Base-by-base conservation (phyloP, 225 moss, liverwort and hornwort genomes). In the Bryoerythrophyllum caledonicum region DNA sequence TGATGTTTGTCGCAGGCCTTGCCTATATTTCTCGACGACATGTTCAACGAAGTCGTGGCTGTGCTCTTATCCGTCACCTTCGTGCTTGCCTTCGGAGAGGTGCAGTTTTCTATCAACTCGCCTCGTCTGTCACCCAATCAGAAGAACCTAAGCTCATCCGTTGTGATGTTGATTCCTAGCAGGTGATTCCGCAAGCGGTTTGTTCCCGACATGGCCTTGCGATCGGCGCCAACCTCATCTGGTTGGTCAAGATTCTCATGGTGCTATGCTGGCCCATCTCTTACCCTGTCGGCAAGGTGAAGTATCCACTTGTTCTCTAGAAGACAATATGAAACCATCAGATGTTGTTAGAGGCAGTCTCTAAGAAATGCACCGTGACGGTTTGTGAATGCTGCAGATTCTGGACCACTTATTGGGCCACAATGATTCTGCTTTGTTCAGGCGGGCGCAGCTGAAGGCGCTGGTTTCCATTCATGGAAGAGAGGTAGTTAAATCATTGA, bases 221-320 rank as follows among this genome's bases (percentile, higher is more conserved):
- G 10, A 88, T 96, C 23, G 94, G 96, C 69, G 88, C 94, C 9
- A 81, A 91, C 73, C 80, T 94, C 87, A 81, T 94, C 63, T 92
- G 94, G 79, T 67, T 96, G 84, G 96, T 94, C 34, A 91, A 74
- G 61, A 63, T 96, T 46, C 91, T 96, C 61, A 90, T 96, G 70
- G 68, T 77, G 48, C 4, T 91, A 1, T 91, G 91, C 79, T 94
- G 90, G 80, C 96, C 96, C 27, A 80, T 96, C 49, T 61, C 96
- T 19, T 94, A 91, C 71, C 96, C 96, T 58, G 91, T 96, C n/a
- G 91, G 92, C 86, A 94, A 92, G 96, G 96, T 96, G 69, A 24
- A 32, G 3, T 3, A 21, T 32, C 30, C 48, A 30, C n/a, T 7
- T 32, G 32, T n/a, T 59, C 1, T 32, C 4, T 15, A 19, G 1